Evolutionary conservation across 192 early-diverging fungal species (phyloP), one percentile per base, ranked within the genome.

Genomic region (Diversispora eburnea): DNA sequence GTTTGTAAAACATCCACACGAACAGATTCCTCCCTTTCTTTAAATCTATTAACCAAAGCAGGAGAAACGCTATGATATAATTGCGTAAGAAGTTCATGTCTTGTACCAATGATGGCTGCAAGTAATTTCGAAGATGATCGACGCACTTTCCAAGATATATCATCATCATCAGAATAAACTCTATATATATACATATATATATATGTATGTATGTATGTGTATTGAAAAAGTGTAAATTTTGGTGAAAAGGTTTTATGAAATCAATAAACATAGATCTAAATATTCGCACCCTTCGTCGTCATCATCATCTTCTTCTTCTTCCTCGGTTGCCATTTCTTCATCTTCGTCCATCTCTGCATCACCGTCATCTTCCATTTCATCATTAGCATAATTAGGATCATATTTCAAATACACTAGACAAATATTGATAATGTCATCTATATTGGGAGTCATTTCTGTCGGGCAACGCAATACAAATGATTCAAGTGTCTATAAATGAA

Each of bases 71-170:
- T 82, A 12, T 84, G 63, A 74, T 92, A 91, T 22, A 94, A 78
- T 63, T 86, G 80, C 55, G 75, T 72, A 8, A 93, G 80, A 45
- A 90, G 62, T 60, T 93, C 90, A 25, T 89, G 84, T 7, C 90
- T 88, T 1, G 93, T 93, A 52, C 80, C 85, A 59, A 96, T 91
- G 41, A 88, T 79, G 10, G 88, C 83, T 3, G 86, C 69, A 1
- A 95, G 77, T 5, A 94, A 72, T 73, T 92, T 93, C 8, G 89
- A 84, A n/a, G 91, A 84, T 3, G 92, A 87, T 12, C 90, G 83
- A 58, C 94, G 90, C 7, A 95, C 94, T 76, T 96, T 96, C 93
- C 93, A 96, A 2, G 92, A 93, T 71, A 95, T 84, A 72, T 96
- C 94, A 61, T 96, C 94, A 54, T 96, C 93, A 67, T 96, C 94